Percentiles rank a stretch among this genome's conserved stretches.
phyloP scores from a whole-genome alignment of 306 rosid genomes.

The Vigna reflexopilosa region DNA sequence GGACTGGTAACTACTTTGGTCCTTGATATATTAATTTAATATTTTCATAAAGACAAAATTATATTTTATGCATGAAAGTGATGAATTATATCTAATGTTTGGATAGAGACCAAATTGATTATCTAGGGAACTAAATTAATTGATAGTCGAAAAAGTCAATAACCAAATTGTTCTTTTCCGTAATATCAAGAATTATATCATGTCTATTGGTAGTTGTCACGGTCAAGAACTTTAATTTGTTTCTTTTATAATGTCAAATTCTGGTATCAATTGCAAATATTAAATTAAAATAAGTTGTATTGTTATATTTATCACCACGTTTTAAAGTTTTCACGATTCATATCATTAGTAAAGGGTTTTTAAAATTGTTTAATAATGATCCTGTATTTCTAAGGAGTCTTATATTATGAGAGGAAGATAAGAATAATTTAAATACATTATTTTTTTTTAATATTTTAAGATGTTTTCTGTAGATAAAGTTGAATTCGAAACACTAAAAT shows the following conservation, averaged over 20 bases:
- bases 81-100: not conserved
- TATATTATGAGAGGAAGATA: too few relatives aligned
- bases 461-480: too few relatives aligned
- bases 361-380: not conserved
- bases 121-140: not conserved
- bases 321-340: not conserved
- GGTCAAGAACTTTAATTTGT: not conserved
- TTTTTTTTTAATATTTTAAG: too few relatives aligned
- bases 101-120: not conserved
- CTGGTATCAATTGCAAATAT: not conserved
- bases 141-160: not conserved
- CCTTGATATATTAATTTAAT: not conserved
- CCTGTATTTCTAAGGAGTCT: too few relatives aligned
- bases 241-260: not conserved
- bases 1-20: not conserved
- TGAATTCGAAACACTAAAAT: too few relatives aligned
- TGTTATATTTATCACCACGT: not conserved
- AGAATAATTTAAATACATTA: too few relatives aligned
- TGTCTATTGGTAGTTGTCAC: not conserved
- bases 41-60: not conserved
- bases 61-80: not conserved
- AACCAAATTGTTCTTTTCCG: not conserved
- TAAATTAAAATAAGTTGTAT: not conserved
- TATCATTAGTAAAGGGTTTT: not conserved
- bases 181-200: not conserved